Base-by-base conservation (phyloP, 2,329 filamentous ascomycete species). In the Ophiostoma triangulosporum region DNA sequence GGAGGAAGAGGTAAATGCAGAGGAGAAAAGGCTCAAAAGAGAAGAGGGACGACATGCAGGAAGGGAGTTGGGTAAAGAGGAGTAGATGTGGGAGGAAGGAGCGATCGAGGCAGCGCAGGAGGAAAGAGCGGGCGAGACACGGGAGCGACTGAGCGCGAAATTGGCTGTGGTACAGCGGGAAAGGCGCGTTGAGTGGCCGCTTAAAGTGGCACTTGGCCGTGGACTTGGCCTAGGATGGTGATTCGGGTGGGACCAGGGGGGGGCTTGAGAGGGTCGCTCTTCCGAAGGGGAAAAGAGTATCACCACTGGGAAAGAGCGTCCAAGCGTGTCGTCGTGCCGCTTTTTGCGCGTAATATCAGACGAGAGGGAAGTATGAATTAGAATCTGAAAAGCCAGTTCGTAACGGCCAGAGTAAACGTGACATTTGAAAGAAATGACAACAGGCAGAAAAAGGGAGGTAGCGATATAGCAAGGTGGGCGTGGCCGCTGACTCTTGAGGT, bases 171-270 rank as follows among this genome's bases (percentile, higher is more conserved):
- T 31, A 29, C 46, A 48, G 46, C 17, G 46, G 27, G 26, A 4
- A 32, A 17, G 17, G 46, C 46, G 46, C 46, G 46, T 48, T 48
- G 27, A 32, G 46, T 48, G 46, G 46, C 29, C 46, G n/a, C 45
- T 27, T 11, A 31, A 9, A 20, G 46, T 24, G 33, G 31, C 51
- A 50, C 54, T 56, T 50, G 54, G 54, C 48, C 54, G 38, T 24
- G 33, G 4, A 38, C 50, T 53, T 46, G 51, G 51, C 27, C 46
- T 33, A 38, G 20, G 35, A 38, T 38, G 36, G 40, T 29, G 5
- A 48, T 48, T 48, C 46, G 33, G 29, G 46, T 48, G 46, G 46
- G 27, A 22, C 46, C 32, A 27, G 33, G 29, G 46, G 32, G 46
- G 46, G 27, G 12, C 46, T 46, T 9, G 9, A 12, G 46, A 22